A percentile compares a stretch with the other conserved stretches of the same genome.
phyloP scores from a whole-genome alignment of 352 stramenopile genomes.

The Globisporangium cederbergense region DNA sequence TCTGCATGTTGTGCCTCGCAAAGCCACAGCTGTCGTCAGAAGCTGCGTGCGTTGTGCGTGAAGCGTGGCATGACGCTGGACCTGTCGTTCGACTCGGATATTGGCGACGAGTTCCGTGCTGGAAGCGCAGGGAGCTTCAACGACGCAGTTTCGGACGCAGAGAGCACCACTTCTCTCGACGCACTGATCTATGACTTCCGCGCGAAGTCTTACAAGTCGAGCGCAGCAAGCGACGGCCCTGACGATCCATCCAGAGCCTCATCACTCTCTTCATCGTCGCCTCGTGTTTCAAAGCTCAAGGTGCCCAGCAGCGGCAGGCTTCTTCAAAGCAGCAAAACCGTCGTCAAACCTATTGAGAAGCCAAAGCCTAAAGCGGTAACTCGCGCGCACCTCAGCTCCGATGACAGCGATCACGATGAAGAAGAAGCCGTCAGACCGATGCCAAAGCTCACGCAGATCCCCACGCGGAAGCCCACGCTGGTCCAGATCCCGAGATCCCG shows the following conservation, averaged over 20 bases:
- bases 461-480: conserved; percentile 40
- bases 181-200: conserved; percentile 49
- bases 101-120: conserved; percentile 10
- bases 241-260: neutral
- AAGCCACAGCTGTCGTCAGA: neutral
- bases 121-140: neutral
- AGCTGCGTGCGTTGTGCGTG: neutral
- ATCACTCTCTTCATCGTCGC: neutral
- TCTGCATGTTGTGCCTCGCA: neutral
- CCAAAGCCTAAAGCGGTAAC: neutral
- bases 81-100: conserved; percentile 26
- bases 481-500: conserved; percentile 17
- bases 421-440: conserved; percentile 31
- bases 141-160: neutral
- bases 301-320: neutral
- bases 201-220: conserved; percentile 23
- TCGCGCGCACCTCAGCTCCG: neutral
- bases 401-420: conserved; percentile 11
- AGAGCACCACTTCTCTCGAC: conserved; percentile 34
- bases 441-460: conserved; percentile 42
- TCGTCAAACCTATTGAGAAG: neutral
- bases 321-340: neutral
- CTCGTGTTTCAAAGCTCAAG: conserved; percentile 3
- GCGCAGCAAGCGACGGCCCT: neutral
- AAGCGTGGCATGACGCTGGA: conserved; percentile 14